Evolutionary conservation across 306 rosid genomes (phyloP).

Genomic region (Sphenostylis stenocarpa): DNA sequence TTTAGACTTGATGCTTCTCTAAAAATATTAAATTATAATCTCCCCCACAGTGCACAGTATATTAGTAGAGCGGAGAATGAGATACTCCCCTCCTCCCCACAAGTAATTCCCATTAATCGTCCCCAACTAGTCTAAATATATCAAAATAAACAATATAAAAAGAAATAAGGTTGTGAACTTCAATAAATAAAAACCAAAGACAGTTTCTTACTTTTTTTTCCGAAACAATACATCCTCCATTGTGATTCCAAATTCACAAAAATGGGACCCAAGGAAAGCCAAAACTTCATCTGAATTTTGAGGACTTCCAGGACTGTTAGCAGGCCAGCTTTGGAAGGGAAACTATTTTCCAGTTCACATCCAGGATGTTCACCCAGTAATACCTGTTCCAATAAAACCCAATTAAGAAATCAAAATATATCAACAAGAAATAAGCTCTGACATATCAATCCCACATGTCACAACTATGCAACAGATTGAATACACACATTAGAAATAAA

Average conservation of each 20-base stretch:
- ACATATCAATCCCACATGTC: slow-evolving; percentile 3
- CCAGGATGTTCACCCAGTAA: slow-evolving; percentile 73
- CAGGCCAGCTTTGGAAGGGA: slow-evolving; percentile 75
- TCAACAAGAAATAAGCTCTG: neutral
- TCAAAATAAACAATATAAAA: slow-evolving; percentile 3
- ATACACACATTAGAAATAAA: slow-evolving; percentile 7
- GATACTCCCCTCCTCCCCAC: neutral
- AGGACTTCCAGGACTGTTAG: slow-evolving; percentile 79
- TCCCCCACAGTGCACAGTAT: neutral
- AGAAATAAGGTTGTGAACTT: neutral
- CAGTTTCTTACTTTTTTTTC: slow-evolving; percentile 59
- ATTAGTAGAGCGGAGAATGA: neutral
- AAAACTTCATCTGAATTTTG: slow-evolving; percentile 72
- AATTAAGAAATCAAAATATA: slow-evolving; percentile 33
- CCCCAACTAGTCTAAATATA: slow-evolving; percentile 17
- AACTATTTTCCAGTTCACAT: slow-evolving; percentile 41
- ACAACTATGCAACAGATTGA: slow-evolving; percentile 4
- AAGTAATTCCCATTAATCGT: neutral
- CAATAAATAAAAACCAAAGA: slow-evolving; percentile 30
- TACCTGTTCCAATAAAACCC: slow-evolving; percentile 48
- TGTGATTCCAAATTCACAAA: slow-evolving; percentile 58
- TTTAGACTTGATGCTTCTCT: slow-evolving; percentile 1
- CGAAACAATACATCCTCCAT: slow-evolving; percentile 42
- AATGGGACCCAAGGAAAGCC: slow-evolving; percentile 66
- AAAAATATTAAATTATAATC: neutral